phyloP scores from a whole-genome alignment of 2,329 filamentous ascomycete species.

The Colletotrichum sp. region DNA sequence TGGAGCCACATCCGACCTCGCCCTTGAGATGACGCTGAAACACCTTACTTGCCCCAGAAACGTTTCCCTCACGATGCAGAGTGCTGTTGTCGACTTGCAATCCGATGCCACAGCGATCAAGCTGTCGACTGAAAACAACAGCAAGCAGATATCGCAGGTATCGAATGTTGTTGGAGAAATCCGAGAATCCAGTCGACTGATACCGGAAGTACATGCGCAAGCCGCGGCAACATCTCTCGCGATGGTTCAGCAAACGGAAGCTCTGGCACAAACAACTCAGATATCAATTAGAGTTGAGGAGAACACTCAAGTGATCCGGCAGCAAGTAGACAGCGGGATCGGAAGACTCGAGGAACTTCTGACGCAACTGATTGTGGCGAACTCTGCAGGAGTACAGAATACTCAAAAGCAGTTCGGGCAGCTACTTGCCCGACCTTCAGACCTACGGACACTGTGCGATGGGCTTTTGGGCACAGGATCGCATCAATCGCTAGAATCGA shows the following conservation, averaged over 20 bases:
- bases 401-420: not conserved
- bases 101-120: not conserved
- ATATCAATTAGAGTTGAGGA: not conserved
- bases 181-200: not conserved
- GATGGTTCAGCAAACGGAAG: not conserved
- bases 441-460: not conserved
- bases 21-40: not conserved
- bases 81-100: not conserved
- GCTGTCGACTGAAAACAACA: fast-evolving
- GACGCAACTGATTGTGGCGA: not conserved
- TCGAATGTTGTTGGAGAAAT: not conserved
- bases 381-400: fast-evolving
- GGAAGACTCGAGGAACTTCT: not conserved
- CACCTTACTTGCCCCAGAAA: not conserved
- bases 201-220: not conserved
- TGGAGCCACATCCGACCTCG: fast-evolving
- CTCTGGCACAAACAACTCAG: not conserved
- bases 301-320: not conserved
- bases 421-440: not conserved
- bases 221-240: not conserved
- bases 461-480: not conserved
- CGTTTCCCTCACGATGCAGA: not conserved
- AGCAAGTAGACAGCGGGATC: not conserved
- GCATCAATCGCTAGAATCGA: not conserved
- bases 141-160: not conserved